Evolutionary conservation across 352 stramenopile species (phyloP), one percentile per base, ranked within the genome.

Genomic region (Phytophthora kernoviae): DNA sequence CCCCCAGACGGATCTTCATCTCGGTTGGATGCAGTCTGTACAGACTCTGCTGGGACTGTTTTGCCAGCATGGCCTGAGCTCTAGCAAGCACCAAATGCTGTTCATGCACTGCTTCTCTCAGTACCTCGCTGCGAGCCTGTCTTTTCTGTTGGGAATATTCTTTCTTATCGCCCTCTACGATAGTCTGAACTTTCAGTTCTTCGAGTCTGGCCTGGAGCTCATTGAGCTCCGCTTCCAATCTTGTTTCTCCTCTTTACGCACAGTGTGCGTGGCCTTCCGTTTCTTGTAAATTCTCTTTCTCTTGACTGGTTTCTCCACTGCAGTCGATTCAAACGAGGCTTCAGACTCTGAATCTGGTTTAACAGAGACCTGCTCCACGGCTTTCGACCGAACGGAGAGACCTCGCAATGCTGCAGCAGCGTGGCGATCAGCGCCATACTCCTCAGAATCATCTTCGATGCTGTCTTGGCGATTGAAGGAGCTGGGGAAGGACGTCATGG

Each of bases 221-320:
- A 58, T 68, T 14, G 5, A 79, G 48, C 32, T 85, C 55, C 12
- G 42, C 15, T 12, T 73, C 42, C 0, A 85, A 47, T 20, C 50
- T 40, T 67, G 40, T 27, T 70, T 81, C 51, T 85, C 67, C 48
- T 85, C 76, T 62, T 77, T 77, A 22, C 71, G 71, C 32, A 80
- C 45, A 15, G 71, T 77, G 54, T 77, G 63, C 17, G 71, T 80
- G 15, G 71, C 62, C 44, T 77, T 77, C n/a, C 71, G 59, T 50
- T 75, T 79, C 62, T 75, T 79, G 48, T 77, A 77, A 24, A 61
- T 45, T 1, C 61, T 50, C 54, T 73, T 75, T 46, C 61, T 74
- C 53, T 68, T 73, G 18, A 37, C 18, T 1, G 39, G 20, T 33
- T 56, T 65, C 10, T 22, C 32, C n/a, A 20, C 18, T 33, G 15